phyloP scores from a whole-genome alignment of 2,329 filamentous ascomycete species.

The Cladosporium sphaerospermum region DNA sequence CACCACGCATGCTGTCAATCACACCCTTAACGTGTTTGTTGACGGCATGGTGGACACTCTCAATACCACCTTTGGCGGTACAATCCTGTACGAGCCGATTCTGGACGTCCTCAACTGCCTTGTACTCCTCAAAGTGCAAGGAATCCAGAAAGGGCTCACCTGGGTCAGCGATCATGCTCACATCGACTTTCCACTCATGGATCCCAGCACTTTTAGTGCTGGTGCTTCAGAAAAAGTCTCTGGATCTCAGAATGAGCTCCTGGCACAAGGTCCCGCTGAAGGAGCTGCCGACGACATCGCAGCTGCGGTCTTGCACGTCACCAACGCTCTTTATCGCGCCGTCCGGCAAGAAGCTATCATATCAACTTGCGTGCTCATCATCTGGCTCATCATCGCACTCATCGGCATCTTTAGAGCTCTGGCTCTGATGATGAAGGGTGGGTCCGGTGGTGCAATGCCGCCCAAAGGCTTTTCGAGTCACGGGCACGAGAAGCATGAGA shows the following conservation, averaged over 20 bases:
- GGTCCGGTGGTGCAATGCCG: conserved; percentile 16
- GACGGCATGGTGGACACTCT: conserved; percentile 68
- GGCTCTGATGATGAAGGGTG: conserved; percentile 53
- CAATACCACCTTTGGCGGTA: conserved; percentile 72
- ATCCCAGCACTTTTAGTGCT: conserved; percentile 74
- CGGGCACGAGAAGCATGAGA: conserved; percentile 17
- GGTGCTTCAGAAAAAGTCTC: conserved; percentile 58
- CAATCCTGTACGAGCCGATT: conserved; percentile 71
- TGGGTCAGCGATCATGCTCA: conserved; percentile 88
- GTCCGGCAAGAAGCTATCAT: conserved; percentile 76
- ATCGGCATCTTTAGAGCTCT: conserved; percentile 64
- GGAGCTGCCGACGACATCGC: conserved; percentile 76
- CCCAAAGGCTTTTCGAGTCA: conserved; percentile 9
- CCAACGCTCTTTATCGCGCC: conserved; percentile 57
- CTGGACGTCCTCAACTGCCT: conserved; percentile 77
- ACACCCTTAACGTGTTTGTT: conserved; percentile 78
- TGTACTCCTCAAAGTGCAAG: conserved; percentile 78
- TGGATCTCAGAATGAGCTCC: conserved; percentile 60
- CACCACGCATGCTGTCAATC: conserved; percentile 74
- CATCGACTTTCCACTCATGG: conserved; percentile 70
- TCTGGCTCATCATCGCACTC: conserved; percentile 74
- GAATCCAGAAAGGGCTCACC: conserved; percentile 80
- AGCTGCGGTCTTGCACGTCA: conserved; percentile 65
- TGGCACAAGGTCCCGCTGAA: conserved; percentile 63
- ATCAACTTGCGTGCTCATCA: conserved; percentile 62